phyloP scores from a whole-genome alignment of 495 filamentous ascomycete genomes.

The Aspergillus coremiiformis region DNA sequence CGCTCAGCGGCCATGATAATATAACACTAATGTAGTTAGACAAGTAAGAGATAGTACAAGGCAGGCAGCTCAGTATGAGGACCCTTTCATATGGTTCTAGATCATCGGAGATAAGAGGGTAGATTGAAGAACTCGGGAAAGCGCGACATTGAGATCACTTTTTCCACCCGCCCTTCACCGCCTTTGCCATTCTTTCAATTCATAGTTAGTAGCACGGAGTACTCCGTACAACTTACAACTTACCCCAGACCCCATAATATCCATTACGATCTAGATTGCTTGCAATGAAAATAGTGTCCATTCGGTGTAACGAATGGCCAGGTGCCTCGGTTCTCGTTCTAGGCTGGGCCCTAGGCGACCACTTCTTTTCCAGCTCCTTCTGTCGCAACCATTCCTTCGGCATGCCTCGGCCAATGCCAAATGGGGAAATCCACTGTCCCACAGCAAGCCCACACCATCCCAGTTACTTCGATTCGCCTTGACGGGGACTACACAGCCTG shows the following conservation, averaged over 20 bases:
- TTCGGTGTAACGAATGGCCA: background rate
- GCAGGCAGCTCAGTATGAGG: background rate
- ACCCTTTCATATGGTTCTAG: background rate
- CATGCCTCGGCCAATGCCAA: constrained; percentile 1
- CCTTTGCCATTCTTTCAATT: constrained; percentile 1
- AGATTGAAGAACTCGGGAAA: background rate
- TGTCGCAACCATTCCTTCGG: constrained; percentile 3
- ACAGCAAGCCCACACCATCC: constrained; percentile 20
- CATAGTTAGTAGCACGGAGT: too few relatives aligned
- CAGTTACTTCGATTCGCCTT: constrained; percentile 28
- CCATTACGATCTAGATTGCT: background rate
- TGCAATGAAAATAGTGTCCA: background rate
- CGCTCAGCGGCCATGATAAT: constrained; percentile 9
- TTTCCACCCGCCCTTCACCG: constrained; percentile 7
- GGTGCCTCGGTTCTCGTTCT: background rate
- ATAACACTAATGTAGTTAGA: background rate
- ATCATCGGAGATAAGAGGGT: background rate
- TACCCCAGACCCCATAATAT: background rate
- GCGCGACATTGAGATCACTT: background rate
- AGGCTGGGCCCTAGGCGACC: background rate
- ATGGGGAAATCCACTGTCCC: background rate
- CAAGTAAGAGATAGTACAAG: background rate
- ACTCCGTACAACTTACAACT: background rate
- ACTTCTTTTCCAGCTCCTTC: background rate
- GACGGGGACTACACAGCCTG: constrained; percentile 12